These are phyloP conservation scores for Flaveria sonorensis DNA, from an alignment of 129 eudicot genomes.

Conservation along the genomic window DNA sequence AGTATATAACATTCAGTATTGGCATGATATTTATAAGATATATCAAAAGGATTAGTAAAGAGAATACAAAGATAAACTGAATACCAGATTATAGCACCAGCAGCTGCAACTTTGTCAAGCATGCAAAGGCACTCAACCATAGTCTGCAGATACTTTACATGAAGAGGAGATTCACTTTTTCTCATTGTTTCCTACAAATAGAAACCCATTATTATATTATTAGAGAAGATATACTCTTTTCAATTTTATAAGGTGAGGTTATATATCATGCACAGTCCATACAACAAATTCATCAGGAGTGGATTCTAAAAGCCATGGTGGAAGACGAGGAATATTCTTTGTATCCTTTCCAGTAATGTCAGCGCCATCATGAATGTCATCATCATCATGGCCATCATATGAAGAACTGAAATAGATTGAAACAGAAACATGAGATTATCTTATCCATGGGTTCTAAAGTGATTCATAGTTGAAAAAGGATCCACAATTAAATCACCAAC, in stretches of 20 bases:
- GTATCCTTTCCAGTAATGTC: conserved; percentile 62
- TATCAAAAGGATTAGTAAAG: conserved; percentile 1
- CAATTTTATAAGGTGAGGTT: conserved; percentile 7
- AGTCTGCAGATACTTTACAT: conserved; percentile 92
- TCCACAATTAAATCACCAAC: neutral
- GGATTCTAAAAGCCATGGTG: conserved; percentile 87
- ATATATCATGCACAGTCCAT: conserved; percentile 42
- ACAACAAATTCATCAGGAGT: conserved; percentile 98
- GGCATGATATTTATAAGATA: neutral
- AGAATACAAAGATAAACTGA: conserved; percentile 18
- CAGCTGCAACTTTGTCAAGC: conserved; percentile 99
- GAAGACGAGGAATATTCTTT: conserved; percentile 63
- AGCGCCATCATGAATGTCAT: conserved; percentile 61
- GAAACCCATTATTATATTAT: conserved; percentile 18
- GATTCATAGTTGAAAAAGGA: conserved; percentile 9
- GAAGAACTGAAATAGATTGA: conserved; percentile 60
- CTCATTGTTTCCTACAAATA: conserved; percentile 79
- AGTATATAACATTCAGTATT: conserved; percentile 19
- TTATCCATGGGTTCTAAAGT: neutral
- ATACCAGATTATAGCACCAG: conserved; percentile 98
- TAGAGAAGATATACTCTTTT: conserved; percentile 10
- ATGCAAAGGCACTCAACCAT: conserved; percentile 95
- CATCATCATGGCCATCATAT: conserved; percentile 88
- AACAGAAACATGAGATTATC: conserved; percentile 24
- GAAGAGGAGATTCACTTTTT: conserved; percentile 83